Percentiles rank a stretch among this genome's conserved stretches.
These are phyloP conservation scores for Coemansia sp. DNA, from an alignment of 192 early-diverging fungal genomes.

Conservation along the genomic window DNA sequence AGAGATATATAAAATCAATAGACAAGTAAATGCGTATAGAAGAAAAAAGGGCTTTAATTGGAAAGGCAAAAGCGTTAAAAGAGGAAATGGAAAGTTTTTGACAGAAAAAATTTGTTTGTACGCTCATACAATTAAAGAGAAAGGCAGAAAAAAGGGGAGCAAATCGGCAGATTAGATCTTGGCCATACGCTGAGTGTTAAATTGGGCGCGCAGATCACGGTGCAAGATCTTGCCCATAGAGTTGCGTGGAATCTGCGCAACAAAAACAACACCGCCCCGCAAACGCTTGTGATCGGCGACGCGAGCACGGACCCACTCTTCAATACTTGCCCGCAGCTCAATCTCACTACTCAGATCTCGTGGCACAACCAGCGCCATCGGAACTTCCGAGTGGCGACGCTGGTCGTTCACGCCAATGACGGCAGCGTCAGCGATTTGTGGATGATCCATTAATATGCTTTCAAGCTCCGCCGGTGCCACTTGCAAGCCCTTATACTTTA, in stretches of 20 bases:
- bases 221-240: slow-evolving; percentile 41
- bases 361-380: slow-evolving; percentile 67
- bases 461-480: slow-evolving; percentile 89
- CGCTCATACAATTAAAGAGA: slow-evolving; percentile 4
- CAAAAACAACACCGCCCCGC: slow-evolving; percentile 40
- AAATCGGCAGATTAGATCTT: slow-evolving; percentile 30
- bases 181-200: slow-evolving; percentile 6
- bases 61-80: slow-evolving; percentile 5
- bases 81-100: slow-evolving; percentile 8
- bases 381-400: slow-evolving; percentile 59
- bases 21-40: not conserved
- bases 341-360: not conserved
- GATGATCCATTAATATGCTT: slow-evolving; percentile 66
- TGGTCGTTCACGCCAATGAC: slow-evolving; percentile 65
- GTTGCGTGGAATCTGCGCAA: slow-evolving; percentile 30
- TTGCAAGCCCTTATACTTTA: slow-evolving; percentile 85
- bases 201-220: slow-evolving; percentile 25
- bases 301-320: slow-evolving; percentile 20
- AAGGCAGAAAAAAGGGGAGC: slow-evolving; percentile 7
- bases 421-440: slow-evolving; percentile 62
- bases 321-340: slow-evolving; percentile 2
- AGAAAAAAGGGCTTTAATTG: slow-evolving; percentile 2
- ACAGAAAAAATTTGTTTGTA: not conserved
- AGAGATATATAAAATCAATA: not conserved
- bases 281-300: slow-evolving; percentile 43